These are phyloP conservation scores for Melaleuca alternifolia DNA, from an alignment of 345 rosid genomes.

Conservation along the genomic window DNA sequence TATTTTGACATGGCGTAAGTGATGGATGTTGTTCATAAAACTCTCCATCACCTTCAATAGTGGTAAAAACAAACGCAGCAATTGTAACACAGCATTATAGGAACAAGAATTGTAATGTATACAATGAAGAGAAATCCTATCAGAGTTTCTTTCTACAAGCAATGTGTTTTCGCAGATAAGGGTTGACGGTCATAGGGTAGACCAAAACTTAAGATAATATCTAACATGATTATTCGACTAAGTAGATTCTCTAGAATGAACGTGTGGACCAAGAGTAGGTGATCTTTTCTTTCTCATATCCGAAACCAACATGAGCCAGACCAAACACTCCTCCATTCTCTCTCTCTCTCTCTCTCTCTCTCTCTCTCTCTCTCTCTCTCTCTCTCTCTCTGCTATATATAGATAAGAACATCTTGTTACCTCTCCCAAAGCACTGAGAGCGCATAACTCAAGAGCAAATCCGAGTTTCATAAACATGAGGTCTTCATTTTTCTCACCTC, in stretches of 20 bases:
- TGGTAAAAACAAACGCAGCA: background rate
- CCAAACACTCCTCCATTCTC: background rate
- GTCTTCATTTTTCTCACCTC: background rate
- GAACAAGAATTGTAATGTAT: background rate
- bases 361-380: background rate
- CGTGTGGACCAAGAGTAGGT: conserved; percentile 18
- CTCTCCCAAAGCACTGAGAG: background rate
- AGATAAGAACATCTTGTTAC: background rate
- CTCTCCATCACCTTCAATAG: background rate
- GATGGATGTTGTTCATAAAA: background rate
- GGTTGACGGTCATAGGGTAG: background rate
- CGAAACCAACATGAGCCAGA: conserved; percentile 11
- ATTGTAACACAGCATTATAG: background rate
- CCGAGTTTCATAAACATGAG: background rate
- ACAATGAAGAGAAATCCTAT: background rate
- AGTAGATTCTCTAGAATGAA: conserved; percentile 25
- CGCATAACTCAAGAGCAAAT: background rate
- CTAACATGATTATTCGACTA: conserved; percentile 9
- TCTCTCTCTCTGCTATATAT: background rate
- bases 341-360: background rate
- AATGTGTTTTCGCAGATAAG: background rate
- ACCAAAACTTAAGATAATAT: background rate
- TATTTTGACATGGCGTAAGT: background rate
- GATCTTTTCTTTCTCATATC: background rate
- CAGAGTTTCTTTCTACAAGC: background rate